phyloP scores from a whole-genome alignment of 495 filamentous ascomycete species.

The Pseudoneurospora amorphoporcata region DNA sequence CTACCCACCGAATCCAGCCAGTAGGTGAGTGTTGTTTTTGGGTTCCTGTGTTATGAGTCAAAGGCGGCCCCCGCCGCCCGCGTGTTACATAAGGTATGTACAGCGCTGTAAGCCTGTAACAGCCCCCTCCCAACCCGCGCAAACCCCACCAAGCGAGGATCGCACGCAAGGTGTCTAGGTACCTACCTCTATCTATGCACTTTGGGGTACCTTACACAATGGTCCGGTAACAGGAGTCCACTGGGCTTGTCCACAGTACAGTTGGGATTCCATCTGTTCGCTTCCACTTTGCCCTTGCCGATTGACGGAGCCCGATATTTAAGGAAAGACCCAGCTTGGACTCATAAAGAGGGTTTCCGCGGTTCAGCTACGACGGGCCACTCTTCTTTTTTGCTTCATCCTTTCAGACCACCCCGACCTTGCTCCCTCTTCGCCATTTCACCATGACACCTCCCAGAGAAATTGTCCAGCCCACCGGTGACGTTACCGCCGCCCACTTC shows the following conservation, averaged over 20 bases:
- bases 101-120: background rate
- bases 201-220: background rate
- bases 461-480: conserved; percentile 21
- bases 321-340: background rate
- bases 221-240: background rate
- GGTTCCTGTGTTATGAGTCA: background rate
- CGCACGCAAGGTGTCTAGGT: background rate
- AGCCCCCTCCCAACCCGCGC: background rate
- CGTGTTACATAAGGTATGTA: background rate
- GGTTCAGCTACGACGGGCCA: background rate
- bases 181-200: background rate
- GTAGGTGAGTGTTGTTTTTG: background rate
- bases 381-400: background rate
- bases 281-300: background rate
- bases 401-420: background rate
- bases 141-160: background rate
- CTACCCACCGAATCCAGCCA: background rate
- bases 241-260: background rate
- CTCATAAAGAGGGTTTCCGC: background rate
- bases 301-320: background rate
- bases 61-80: background rate
- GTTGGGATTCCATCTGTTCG: background rate
- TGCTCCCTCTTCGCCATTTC: conserved; percentile 2
- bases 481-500: conserved; percentile 21
- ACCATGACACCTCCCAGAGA: conserved; percentile 34